Base-by-base conservation (phyloP, 257 asterid genomes). In the Nicotiana benthamiana region DNA sequence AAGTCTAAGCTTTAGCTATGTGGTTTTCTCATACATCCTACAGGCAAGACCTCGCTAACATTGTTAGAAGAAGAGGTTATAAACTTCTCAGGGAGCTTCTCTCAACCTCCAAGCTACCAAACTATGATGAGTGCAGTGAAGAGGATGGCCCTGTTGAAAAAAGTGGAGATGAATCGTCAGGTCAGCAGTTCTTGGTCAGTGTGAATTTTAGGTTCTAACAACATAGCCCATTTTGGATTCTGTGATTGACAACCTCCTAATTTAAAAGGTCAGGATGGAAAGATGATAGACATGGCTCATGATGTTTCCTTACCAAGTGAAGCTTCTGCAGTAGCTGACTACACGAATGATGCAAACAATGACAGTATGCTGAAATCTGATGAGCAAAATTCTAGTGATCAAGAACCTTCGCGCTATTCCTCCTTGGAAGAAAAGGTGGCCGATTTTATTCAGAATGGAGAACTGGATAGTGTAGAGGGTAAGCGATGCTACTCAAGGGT, bases 21-120 rank as follows among this genome's bases (percentile, higher is more conserved):
- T 79, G 60, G 16, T 61, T 52, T 32, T 75, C 57, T 60, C 62
- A 43, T 70, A n/a, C 53, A 61, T 79, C 16, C 26, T 72, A 12
- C 80, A 91, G 93, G 90, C 87, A 91, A 80, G 97, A 95, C 89
- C 97, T 95, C 83, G 97, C 98, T 12, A 89, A 95, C 79, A 81
- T 95, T 34, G 98, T 95, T 80, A 86, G 99, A 86, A 91, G 98
- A 82, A 88, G 99, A 89, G 99, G 99, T 78, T 93, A 95, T 83
- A 91, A 91, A 72, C 86, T 88, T 62, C 86, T 95, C 34, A 83
- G 83, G 85, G 85, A 90, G 83, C 93, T 93, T 82, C 93, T 95
- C 48, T 85, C 87, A 79, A 76, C 77, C 51, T 82, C 96, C 15
- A 40, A 59, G 11, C 81, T 54, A 51, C 24, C 54, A 32, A 43